Evolutionary conservation across 176 grass and related monocot genomes (phyloP), one percentile per base, ranked within the genome.

Genomic region (Raddia guianensis): DNA sequence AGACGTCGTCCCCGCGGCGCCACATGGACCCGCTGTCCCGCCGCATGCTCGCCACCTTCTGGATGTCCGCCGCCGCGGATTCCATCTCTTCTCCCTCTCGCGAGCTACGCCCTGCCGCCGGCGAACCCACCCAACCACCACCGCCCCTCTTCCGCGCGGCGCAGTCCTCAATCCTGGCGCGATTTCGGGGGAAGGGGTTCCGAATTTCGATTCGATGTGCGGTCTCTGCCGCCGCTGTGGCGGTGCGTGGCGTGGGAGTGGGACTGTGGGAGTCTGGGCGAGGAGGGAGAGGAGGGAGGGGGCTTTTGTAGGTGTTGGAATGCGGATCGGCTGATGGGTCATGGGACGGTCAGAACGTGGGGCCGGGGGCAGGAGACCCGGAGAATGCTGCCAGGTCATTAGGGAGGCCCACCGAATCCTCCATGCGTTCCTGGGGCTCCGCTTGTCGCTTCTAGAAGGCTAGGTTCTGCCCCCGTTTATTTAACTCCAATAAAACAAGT

Each of bases 1-100:
- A 95, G 7, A 92, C 86, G 70, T 90, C 90, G 6, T 90, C 90
- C 44, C 80, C 77, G 64, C 85, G 73, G 44, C 86, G 60, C 93
- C 90, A 95, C 13, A 87, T 66, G 20, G 90, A 95, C 1, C 84
- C 61, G 80, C 84, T 87, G 21, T 80, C 82, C 59, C 84, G 42
- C 40, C 93, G 60, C 74, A 92, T 55, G 46, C 93, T 95, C 21
- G 58, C 74, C 46, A 90, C 58, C 73, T 78, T 92, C 37, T 74
- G 79, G 18, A 89, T 85, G 0, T 90, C 93, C 53, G 56, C 81
- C 70, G 68, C 15, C 46, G 74, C 37, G 37, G 27, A 4, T 47
- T 94, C 92, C 92, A 91, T 89, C 63, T 43, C 61, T 40, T 14
- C 9, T 27, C 4, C 18, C 46, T 14, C 8, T 33, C 11, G 37